Percentiles rank a stretch among this genome's conserved stretches.
Conservation (phyloP, 345 rosid species). For the Eutrema japonicum region DNA sequence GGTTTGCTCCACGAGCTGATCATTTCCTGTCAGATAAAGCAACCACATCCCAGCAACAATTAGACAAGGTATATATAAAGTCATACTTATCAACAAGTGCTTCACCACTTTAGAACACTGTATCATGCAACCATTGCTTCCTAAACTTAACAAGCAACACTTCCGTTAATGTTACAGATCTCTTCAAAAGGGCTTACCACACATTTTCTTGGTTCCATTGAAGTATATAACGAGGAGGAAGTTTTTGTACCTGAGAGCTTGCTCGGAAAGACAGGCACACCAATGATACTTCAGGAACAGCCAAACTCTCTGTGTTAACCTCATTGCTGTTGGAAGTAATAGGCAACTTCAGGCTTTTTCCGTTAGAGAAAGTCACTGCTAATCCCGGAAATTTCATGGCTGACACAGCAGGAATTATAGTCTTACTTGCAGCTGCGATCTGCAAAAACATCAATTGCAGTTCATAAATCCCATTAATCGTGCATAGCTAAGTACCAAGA, state of each 20-base stretch:
- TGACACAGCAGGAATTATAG: slow-evolving; percentile 60
- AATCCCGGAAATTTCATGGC: slow-evolving; percentile 76
- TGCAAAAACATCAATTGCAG: slow-evolving; percentile 37
- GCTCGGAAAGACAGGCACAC: slow-evolving; percentile 84
- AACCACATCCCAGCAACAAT: slow-evolving; percentile 19
- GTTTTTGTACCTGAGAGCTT: slow-evolving; percentile 68
- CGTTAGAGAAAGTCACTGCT: slow-evolving; percentile 57
- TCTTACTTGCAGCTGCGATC: slow-evolving; percentile 77
- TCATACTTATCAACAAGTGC: neutral
- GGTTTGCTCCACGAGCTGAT: slow-evolving; percentile 83
- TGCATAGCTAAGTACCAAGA: slow-evolving; percentile 13
- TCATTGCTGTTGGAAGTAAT: slow-evolving; percentile 42
- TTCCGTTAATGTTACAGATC: neutral
- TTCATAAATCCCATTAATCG: neutral
- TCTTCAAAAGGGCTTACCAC: slow-evolving; percentile 9
- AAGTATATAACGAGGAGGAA: slow-evolving; percentile 7
- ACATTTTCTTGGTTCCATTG: neutral
- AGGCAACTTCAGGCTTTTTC: slow-evolving; percentile 67
- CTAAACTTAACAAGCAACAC: slow-evolving; percentile 13
- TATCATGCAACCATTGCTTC: neutral
- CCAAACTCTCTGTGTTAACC: slow-evolving; percentile 38
- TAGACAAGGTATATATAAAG: slow-evolving; percentile 1
- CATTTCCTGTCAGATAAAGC: slow-evolving; percentile 61
- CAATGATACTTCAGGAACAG: slow-evolving; percentile 61
- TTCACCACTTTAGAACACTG: neutral